phyloP scores from a whole-genome alignment of 1,284 basidiomycete genomes.

The Pisolithus thermaeus region DNA sequence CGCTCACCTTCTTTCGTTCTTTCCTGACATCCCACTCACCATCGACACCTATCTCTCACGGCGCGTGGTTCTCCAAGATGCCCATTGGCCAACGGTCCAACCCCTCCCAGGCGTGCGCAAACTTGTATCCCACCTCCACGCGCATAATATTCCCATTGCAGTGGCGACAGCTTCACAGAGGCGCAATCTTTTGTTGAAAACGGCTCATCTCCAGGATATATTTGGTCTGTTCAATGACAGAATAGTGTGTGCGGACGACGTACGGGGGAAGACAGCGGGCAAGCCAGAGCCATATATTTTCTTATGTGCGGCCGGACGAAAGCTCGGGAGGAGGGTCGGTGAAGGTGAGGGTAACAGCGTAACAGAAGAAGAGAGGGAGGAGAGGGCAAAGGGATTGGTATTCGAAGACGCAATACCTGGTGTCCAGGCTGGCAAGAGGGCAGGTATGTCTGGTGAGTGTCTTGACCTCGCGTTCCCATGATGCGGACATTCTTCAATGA shows the following conservation, averaged over 20 bases:
- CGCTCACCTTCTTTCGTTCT: conserved; percentile 64
- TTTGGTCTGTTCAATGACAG: conserved; percentile 44
- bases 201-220: conserved; percentile 45
- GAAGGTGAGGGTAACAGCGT: conserved; percentile 33
- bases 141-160: conserved; percentile 64
- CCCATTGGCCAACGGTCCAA: conserved; percentile 58
- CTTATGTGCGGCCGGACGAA: conserved; percentile 54
- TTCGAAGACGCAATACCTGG: conserved; percentile 75
- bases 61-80: conserved; percentile 54
- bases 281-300: conserved; percentile 78
- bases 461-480: background rate
- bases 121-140: conserved; percentile 60
- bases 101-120: conserved; percentile 64
- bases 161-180: conserved; percentile 69
- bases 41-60: conserved; percentile 52
- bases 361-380: conserved; percentile 35
- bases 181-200: conserved; percentile 62
- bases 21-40: conserved; percentile 61
- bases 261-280: conserved; percentile 37
- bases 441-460: conserved; percentile 72
- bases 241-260: conserved; percentile 67
- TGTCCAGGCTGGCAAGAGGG: conserved; percentile 68
- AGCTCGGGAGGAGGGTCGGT: conserved; percentile 54
- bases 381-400: conserved; percentile 59
- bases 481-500: background rate